A percentile compares a stretch with the other conserved stretches of the same genome.
These are phyloP conservation scores for Trypanosoma scelopori DNA, from an alignment of 208 protist species.

Conservation along the genomic window DNA sequence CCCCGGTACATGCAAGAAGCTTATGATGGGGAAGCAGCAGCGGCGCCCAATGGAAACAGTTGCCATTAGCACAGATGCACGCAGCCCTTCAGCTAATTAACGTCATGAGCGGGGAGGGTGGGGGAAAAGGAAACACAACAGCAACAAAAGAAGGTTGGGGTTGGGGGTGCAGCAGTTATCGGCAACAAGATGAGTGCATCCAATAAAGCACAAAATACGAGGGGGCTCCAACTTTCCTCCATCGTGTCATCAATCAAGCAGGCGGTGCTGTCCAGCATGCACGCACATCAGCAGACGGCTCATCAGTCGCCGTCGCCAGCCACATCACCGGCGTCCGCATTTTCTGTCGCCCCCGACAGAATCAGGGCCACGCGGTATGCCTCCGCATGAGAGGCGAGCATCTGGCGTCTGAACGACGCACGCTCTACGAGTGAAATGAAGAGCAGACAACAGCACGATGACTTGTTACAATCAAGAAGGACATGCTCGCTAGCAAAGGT, in stretches of 20 bases:
- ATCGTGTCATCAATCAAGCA: too few relatives aligned
- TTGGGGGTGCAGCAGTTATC: not conserved
- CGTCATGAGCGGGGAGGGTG: too few relatives aligned
- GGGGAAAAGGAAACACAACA: too few relatives aligned
- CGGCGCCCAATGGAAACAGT: not conserved
- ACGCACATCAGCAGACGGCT: too few relatives aligned
- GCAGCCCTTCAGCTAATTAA: not conserved
- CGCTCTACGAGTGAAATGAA: conserved; percentile 2
- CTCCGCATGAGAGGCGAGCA: conserved; percentile 1
- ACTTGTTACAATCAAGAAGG: not conserved
- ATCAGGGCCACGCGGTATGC: conserved; percentile 1
- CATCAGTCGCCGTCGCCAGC: too few relatives aligned
- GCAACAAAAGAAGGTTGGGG: conserved; percentile 8
- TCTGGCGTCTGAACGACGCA: not conserved
- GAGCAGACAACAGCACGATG: not conserved
- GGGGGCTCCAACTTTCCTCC: too few relatives aligned
- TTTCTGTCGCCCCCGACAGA: not conserved
- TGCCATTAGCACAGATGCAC: not conserved
- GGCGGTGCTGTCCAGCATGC: too few relatives aligned
- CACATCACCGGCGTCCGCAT: not conserved
- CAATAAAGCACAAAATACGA: not conserved
- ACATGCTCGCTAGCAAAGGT: conserved; percentile 6
- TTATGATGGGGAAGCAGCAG: conserved; percentile 61
- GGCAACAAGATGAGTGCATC: not conserved
- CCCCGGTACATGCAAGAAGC: conserved; percentile 76